A percentile compares a stretch with the other conserved stretches of the same genome.
phyloP scores from a whole-genome alignment of 2,329 filamentous ascomycete genomes.

The Cytospora paraplurivora region DNA sequence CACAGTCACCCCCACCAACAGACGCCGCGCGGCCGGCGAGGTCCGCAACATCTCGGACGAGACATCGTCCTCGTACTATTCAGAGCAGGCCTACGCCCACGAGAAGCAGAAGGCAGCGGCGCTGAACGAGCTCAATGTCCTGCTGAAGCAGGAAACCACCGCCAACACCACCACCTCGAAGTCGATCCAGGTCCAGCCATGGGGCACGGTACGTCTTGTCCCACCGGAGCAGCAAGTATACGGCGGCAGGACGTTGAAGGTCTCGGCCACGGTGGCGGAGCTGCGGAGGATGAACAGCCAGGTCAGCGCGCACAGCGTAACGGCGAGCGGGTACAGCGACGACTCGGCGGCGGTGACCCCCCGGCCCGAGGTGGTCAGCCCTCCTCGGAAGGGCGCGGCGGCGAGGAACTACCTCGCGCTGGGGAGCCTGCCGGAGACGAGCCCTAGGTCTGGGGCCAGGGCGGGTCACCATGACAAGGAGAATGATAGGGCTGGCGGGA shows the following conservation, averaged over 20 bases:
- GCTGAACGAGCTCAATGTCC: constrained; percentile 20
- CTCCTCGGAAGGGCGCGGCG: constrained; percentile 33
- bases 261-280: constrained; percentile 51
- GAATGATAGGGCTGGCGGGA: constrained; percentile 15
- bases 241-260: constrained; percentile 18
- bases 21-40: constrained; percentile 21
- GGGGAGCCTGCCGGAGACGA: constrained; percentile 34
- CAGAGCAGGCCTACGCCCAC: constrained; percentile 3
- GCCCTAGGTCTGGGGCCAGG: background rate
- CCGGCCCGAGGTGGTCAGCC: constrained; percentile 44
- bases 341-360: constrained; percentile 41
- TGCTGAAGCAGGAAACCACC: constrained; percentile 4
- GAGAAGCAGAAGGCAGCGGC: constrained; percentile 22
- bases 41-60: constrained; percentile 27
- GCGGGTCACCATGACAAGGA: constrained; percentile 15
- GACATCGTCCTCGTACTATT: constrained; percentile 21
- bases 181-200: background rate
- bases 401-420: constrained; percentile 52
- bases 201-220: constrained; percentile 16
- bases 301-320: constrained; percentile 47
- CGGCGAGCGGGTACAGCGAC: constrained; percentile 40
- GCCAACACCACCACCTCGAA: too few relatives aligned
- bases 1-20: background rate
- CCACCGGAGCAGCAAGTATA: constrained; percentile 14
- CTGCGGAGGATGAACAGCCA: constrained; percentile 61